Base-by-base conservation (phyloP, 352 stramenopile species). In the Phytophthora idaei region DNA sequence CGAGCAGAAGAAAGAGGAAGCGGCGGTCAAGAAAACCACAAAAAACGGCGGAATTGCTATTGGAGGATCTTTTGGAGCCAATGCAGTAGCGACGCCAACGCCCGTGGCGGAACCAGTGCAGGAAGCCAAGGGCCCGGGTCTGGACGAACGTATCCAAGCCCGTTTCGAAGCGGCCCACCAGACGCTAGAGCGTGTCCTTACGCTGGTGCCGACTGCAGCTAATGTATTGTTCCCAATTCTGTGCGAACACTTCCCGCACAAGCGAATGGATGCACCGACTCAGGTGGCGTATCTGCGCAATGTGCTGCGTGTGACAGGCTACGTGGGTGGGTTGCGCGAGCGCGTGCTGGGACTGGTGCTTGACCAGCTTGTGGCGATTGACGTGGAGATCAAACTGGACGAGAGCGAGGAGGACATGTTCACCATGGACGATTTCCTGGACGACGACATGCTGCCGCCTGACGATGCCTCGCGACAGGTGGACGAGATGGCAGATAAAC, bases 311-410 rank as follows among this genome's bases (percentile, higher is more conserved):
- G 62, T 95, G 11, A 88, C 81, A 6, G 81, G 64, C 12, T 93
- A 93, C 54, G 73, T 89, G 15, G 64, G 82, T 12, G 81, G 80
- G 5, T 65, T 97, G 5, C 83, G 90, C 39, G 88, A 97, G 55
- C 88, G 87, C 45, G 81, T 95, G n/a, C 80, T 97, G 11, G 83
- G 70, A 10, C 66, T 97, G n/a, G 78, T 96, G 49, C 81, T 95
- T 17, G 90, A 97, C 55, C 83, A 89, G 46, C 71, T 97, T 5
- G 89, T 96, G 37, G 78, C 83, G 8, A 90, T 97, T 11, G 90
- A 97, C 61, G 89, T 97, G 27, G 90, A 97, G 55, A 97, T 97
- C 60, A 92, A 92, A 57, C 59, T 97, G 21, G 90, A 97, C 31
- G 86, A 94, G 48, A 90, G 85, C 27, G 88, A 95, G 53, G 85